Base-by-base conservation (phyloP, 345 rosid species). In the Excoecaria agallocha region DNA sequence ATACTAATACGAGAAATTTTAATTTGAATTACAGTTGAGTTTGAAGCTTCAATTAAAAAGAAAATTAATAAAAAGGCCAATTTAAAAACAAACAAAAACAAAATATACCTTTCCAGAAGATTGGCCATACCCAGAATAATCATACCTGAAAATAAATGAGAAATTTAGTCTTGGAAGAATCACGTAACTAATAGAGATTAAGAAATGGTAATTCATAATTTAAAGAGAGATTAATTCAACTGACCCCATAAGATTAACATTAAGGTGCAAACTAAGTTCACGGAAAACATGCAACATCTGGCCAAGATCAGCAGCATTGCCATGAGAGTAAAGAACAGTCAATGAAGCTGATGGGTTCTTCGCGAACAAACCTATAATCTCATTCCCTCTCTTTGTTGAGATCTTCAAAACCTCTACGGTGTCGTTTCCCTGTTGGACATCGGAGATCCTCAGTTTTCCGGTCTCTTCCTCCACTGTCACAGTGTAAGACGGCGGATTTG, bases 291-390 rank as follows among this genome's bases (percentile, higher is more conserved):
- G 86, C 69, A 61, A 86, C 93, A 88, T 85, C 83, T 86, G 97
- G 51, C 95, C 97, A 35, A 94, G 69, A 87, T 94, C 97, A 59
- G 98, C 87, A 46, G 98, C 98, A 74, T 94, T 94, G 66, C 98
- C 98, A 56, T 94, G 98, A 73, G 98, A 94, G 76, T 89, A 94
- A 35, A 94, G 75, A 46, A 94, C 74, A 11, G 98, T 90, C 58
- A 89, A 69, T 39, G 90, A 84, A 59, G 98, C 97, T 4, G 89
- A 79, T 22, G 92, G 88, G 69, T 94, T 86, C 81, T 85, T 92
- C 62, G 89, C 87, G 70, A 80, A 87, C 80, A 88, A 76, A 6
- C 89, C 95, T 25, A 87, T 83, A 51, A 94, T 89, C 73, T 90
- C 87, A 71, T 90, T 92, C 73, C 97, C 93, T 85, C 76, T 89